Base-by-base conservation (phyloP, 176 grass and related monocot species). In the Ensete glaucum region DNA sequence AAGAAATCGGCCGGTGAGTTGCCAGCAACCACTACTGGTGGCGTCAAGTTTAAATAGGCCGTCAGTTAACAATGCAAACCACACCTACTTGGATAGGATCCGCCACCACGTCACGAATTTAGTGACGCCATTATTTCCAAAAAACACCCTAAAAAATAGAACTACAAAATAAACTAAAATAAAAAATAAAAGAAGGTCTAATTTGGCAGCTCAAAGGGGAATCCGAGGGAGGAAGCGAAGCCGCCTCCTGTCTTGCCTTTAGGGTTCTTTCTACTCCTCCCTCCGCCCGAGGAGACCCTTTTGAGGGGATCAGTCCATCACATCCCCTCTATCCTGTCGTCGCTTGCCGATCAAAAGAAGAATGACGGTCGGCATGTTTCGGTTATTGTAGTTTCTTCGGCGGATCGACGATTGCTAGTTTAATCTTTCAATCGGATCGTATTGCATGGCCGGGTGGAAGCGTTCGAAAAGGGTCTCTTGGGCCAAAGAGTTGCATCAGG, bases 401-500 rank as follows among this genome's bases (percentile, higher is more conserved):
- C 17, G 26, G 85, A 73, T 92, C 88, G 87, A 80, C 79, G 76
- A 77, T 79, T 78, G 50, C 13, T 74, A 63, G 60, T 81, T 78
- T 69, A 65, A 9, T 22, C 3, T 73, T 76, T 70, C n/a, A 65
- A 22, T 51, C 1, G 72, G 52, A 24, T 54, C 17, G 13, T 43
- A 13, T 57, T 74, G 22, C 71, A 82, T 76, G 59, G 86, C 82
- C 54, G 85, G 93, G 53, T 84, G 74, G 50, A 78, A 85, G 83
- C 78, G 83, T 53, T 81, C 80, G 81, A 90, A 75, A 83, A 81
- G 93, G 83, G 85, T 96, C 81, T 90, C 93, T 14, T 96, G 93
- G 93, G 93, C 93, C 66, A 48, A 79, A 75, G 87, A 77, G 77
- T 87, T 96, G 78, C 86, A 90, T 91, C 86, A 96, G 93, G 93